Evolutionary conservation across 495 filamentous ascomycete genomes (phyloP), one percentile per base, ranked within the genome.

Genomic region (Thozetella sp.): DNA sequence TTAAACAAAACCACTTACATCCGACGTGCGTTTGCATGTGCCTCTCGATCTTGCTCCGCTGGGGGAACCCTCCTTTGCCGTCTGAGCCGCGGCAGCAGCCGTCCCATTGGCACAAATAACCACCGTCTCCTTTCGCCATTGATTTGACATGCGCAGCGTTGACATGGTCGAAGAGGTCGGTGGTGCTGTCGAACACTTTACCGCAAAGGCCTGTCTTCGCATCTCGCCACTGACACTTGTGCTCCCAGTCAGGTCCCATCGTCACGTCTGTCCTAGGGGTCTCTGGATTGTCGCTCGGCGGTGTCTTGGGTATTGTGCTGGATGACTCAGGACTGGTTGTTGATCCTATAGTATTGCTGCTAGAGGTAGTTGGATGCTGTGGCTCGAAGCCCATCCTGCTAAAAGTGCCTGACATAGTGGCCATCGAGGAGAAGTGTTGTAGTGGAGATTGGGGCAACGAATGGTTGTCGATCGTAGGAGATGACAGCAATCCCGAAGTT

Each of bases 21-120:
- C 76, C 80, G 40, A 85, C 86, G 65, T 89, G 86, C 0, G 83
- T 85, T 45, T 86, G 80, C 67, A 88, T 80, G 65, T 89, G 86
- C 22, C 86, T 76, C 57, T 85, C 80, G 19, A 89, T 78, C 65
- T 89, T 89, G 61, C 83, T 85, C 55, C 77, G 74, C 61, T 84
- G 81, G 43, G 76, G 72, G 67, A 88, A 83, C 54, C 79, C 80
- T 25, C 72, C 63, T 30, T 66, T 72, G 52, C 70, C 74, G 54
- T 56, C 50, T 3, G 62, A 61, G 60, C 85, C 85, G 1, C 77
- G 67, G 22, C 63, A 61, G 54, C 73, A 76, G 55, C 66, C 70
- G 27, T 64, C 60, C 73, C 73, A 75, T 34, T 68, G 64, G 55
- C 75, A 75, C 10, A 65, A 57, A 55, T 74, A 72, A 1, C 68